Evolutionary conservation across 345 rosid genomes (phyloP).

Genomic region (Dovyalis caffra): DNA sequence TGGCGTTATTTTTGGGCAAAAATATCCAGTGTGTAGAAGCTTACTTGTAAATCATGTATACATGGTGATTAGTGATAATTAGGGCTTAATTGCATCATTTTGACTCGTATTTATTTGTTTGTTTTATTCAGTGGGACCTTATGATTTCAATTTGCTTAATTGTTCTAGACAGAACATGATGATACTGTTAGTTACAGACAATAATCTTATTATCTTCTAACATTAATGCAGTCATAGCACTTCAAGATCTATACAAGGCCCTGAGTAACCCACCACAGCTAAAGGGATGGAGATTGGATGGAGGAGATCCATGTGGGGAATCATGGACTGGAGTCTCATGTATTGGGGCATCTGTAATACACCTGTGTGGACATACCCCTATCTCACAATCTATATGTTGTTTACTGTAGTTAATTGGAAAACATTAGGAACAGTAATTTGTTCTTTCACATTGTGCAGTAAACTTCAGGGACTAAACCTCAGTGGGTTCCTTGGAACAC

Average conservation of each 20-base stretch:
- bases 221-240: constrained; percentile 52
- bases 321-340: constrained; percentile 89
- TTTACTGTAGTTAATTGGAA: neutral
- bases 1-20: neutral
- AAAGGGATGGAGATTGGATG: constrained; percentile 62
- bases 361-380: constrained; percentile 43
- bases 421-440: neutral
- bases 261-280: constrained; percentile 60
- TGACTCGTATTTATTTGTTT: neutral
- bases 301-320: constrained; percentile 83
- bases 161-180: constrained; percentile 6
- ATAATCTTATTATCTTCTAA: neutral
- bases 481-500: constrained; percentile 62
- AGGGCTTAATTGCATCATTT: neutral
- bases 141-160: neutral
- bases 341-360: constrained; percentile 57
- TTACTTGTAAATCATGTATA: neutral
- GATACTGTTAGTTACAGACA: neutral
- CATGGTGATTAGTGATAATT: neutral
- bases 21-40: neutral
- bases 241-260: constrained; percentile 57
- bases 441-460: constrained; percentile 36
- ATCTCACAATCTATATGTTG: neutral
- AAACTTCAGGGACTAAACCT: constrained; percentile 58
- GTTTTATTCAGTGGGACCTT: no score